Evolutionary conservation across 305 asterid species (phyloP).

Genomic region (Solanum hybrid): DNA sequence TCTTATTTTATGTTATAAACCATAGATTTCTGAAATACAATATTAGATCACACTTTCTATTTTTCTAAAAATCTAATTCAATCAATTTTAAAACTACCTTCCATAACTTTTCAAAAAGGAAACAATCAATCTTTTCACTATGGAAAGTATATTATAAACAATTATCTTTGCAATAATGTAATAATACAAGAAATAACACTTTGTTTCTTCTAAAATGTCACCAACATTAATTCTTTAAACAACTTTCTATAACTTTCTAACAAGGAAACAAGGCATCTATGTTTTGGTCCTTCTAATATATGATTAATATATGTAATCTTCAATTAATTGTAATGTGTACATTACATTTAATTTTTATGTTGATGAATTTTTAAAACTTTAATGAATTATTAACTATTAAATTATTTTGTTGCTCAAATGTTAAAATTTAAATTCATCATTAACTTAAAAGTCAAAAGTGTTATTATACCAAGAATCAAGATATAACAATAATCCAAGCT

Average conservation of each 20-base stretch:
- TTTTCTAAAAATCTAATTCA: neutral
- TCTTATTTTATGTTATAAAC: too few relatives aligned
- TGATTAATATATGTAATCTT: neutral
- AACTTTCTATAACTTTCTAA: neutral
- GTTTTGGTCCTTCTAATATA: neutral
- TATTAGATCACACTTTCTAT: neutral
- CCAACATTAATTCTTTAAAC: neutral
- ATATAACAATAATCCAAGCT: neutral
- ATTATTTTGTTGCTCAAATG: neutral
- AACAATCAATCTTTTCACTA: neutral
- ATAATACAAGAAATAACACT: neutral
- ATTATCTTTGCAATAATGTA: neutral
- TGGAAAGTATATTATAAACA: neutral
- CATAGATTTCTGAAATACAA: neutral
- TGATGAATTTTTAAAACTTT: neutral
- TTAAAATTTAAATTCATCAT: neutral
- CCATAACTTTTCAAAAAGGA: neutral
- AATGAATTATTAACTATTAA: neutral
- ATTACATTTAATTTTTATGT: neutral
- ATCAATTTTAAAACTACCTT: neutral
- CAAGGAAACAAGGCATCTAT: neutral
- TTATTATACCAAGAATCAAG: neutral
- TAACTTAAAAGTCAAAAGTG: neutral
- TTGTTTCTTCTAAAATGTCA: neutral
- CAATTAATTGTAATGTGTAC: neutral